These are phyloP conservation scores for Rhazya stricta DNA, from an alignment of 257 asterid genomes.

Conservation along the genomic window DNA sequence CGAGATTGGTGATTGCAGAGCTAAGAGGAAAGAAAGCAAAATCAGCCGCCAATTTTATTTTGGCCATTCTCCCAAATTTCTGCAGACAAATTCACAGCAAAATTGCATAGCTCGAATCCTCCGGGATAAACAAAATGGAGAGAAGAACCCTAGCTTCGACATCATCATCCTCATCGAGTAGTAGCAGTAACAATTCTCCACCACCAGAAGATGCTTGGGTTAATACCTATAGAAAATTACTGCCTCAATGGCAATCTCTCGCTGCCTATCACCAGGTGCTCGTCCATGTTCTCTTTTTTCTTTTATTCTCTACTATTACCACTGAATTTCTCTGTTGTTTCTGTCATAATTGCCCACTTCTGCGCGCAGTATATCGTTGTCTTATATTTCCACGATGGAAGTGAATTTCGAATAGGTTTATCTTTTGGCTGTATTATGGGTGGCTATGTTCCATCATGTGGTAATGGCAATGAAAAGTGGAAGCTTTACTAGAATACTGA, in stretches of 20 bases:
- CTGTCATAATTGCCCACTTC: not conserved
- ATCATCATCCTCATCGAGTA: slow-evolving; percentile 43
- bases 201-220: slow-evolving; percentile 86
- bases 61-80: not conserved
- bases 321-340: not conserved
- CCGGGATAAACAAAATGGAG: slow-evolving; percentile 34
- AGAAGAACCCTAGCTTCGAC: slow-evolving; percentile 78
- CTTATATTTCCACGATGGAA: not conserved
- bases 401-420: not conserved
- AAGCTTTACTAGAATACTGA: not conserved
- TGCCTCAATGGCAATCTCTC: slow-evolving; percentile 61
- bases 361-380: not conserved
- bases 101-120: not conserved
- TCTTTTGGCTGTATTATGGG: not conserved
- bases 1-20: not conserved
- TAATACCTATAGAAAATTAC: slow-evolving; percentile 39
- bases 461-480: not conserved
- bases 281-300: not conserved
- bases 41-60: not conserved
- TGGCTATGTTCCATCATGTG: not conserved
- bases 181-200: slow-evolving; percentile 30
- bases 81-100: not conserved
- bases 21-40: not conserved
- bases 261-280: slow-evolving; percentile 50
- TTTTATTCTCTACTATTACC: not conserved